Base-by-base conservation (phyloP, 192 early-diverging fungal genomes). In the Entomortierella parvispora region DNA sequence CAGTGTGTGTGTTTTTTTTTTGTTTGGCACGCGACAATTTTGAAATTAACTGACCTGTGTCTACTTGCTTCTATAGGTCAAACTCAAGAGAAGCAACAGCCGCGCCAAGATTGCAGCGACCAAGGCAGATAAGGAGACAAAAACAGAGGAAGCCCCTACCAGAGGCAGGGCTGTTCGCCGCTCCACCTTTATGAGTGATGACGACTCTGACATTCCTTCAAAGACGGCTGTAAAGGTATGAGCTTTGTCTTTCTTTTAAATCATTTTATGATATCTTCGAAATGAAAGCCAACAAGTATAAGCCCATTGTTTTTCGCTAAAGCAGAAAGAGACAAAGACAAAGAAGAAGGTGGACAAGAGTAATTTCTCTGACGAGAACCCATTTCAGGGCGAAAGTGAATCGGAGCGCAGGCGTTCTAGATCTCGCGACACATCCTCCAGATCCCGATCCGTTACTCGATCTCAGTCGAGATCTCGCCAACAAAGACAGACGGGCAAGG, bases 371-470 rank as follows among this genome's bases (percentile, higher is more conserved):
- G 65, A 79, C 37, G 65, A 70, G 28, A 82, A 82, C 28, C 81
- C 81, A 48, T 82, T 82, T 32, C 81, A 82, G 40, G 79, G 81
- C 25, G 69, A 75, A 11, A 76, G 58, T 28, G 74, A 82, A 23
- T 60, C 71, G 20, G 66, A 68, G 20, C 47, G 61, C 26, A 64
- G 44, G 32, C 74, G 74, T 11, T 77, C 74, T 8, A 58, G 34
- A 49, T 49, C 65, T 18, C 65, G 54, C 29, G 45, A 56, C 28
- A 34, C 37, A 25, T 32, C 46, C 54, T 17, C 57, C 10, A n/a
- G n/a, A n/a, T 25, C 57, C 15, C 57, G 57, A 29, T 18, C 57
- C 44, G 20, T n/a, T 17, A 34, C 23, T 44, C 59, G 63, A n/a
- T 63, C 74, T 25, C 65, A 64, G 31, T 77, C 74, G 2, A 34